Evolutionary conservation across 2,329 filamentous ascomycete species (phyloP).

Genomic region (Drechslera avenae): DNA sequence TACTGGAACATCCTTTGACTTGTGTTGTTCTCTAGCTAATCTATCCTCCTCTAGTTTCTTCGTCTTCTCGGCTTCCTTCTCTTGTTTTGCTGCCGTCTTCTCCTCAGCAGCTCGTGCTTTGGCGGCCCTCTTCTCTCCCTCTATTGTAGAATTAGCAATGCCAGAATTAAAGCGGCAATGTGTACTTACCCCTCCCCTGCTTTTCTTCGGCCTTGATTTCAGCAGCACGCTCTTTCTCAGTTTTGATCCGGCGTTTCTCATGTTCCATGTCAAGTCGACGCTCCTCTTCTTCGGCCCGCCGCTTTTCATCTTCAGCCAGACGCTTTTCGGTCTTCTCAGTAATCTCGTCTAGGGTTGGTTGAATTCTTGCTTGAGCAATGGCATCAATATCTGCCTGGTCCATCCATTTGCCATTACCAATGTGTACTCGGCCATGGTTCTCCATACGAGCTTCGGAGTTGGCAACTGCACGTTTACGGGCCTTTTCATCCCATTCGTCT

Average conservation of each 20-base stretch:
- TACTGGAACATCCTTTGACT: conserved; percentile 46
- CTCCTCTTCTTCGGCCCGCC: conserved; percentile 68
- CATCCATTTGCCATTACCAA: conserved; percentile 83
- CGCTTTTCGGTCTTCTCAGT: conserved; percentile 76
- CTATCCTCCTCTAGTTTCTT: conserved; percentile 61
- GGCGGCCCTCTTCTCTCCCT: conserved; percentile 59
- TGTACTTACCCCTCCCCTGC: conserved; percentile 61
- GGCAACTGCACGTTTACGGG: conserved; percentile 69
- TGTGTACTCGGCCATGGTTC: conserved; percentile 65
- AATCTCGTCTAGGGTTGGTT: conserved; percentile 85
- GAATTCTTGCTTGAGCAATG: conserved; percentile 76
- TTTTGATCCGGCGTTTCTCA: conserved; percentile 64
- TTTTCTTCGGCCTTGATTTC: conserved; percentile 55
- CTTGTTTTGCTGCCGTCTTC: conserved; percentile 46
- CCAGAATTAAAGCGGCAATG: not conserved
- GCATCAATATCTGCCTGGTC: conserved; percentile 77
- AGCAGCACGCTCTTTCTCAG: conserved; percentile 58
- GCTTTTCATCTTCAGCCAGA: conserved; percentile 69
- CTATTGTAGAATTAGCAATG: conserved; percentile 47
- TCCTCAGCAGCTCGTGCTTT: conserved; percentile 59
- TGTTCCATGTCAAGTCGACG: conserved; percentile 68
- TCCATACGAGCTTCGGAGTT: conserved; percentile 66
- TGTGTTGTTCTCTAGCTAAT: conserved; percentile 58
- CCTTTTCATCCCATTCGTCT: conserved; percentile 79
- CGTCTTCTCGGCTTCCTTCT: conserved; percentile 53